phyloP scores from a whole-genome alignment of 2,329 filamentous ascomycete genomes.

The Passalora sequoiae region DNA sequence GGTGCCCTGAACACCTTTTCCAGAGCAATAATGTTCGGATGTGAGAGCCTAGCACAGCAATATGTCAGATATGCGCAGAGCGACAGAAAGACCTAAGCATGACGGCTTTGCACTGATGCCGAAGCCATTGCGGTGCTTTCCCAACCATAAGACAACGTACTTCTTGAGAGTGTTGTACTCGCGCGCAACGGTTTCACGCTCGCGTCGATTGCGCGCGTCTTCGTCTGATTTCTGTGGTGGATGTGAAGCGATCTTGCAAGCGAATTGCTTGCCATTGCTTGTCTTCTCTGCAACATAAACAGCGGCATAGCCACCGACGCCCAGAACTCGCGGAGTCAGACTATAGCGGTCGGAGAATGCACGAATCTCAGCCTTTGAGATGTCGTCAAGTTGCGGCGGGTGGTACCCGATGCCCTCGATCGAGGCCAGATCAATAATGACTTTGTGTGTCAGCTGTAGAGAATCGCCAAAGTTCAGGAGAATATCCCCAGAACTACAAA shows the following conservation, averaged over 20 bases:
- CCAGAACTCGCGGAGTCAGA: constrained; percentile 49
- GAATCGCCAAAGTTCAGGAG: constrained; percentile 43
- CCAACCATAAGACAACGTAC: no score
- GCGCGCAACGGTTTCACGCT: constrained; percentile 21
- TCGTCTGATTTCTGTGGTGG: constrained; percentile 20
- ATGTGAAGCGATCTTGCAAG: constrained; percentile 62
- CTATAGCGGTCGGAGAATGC: constrained; percentile 46
- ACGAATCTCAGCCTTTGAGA: constrained; percentile 19
- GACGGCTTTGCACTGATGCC: no score
- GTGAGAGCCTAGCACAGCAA: no score
- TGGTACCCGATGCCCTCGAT: not conserved
- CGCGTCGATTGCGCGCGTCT: not conserved
- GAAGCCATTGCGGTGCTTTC: no score
- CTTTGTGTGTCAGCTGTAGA: constrained; percentile 31
- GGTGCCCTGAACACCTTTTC: constrained; percentile 53
- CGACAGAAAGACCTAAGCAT: no score
- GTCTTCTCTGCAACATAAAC: constrained; percentile 53
- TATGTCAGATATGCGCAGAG: no score
- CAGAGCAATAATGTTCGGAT: constrained; percentile 57
- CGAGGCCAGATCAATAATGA: constrained; percentile 28
- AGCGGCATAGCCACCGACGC: constrained; percentile 49
- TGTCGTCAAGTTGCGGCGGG: constrained; percentile 3
- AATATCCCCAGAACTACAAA: constrained; percentile 36
- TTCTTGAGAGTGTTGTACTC: constrained; percentile 48
- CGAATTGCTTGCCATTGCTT: constrained; percentile 54